These are phyloP conservation scores for Pyrrhoderma lamaoense DNA, from an alignment of 1,284 basidiomycete species.

Conservation along the genomic window DNA sequence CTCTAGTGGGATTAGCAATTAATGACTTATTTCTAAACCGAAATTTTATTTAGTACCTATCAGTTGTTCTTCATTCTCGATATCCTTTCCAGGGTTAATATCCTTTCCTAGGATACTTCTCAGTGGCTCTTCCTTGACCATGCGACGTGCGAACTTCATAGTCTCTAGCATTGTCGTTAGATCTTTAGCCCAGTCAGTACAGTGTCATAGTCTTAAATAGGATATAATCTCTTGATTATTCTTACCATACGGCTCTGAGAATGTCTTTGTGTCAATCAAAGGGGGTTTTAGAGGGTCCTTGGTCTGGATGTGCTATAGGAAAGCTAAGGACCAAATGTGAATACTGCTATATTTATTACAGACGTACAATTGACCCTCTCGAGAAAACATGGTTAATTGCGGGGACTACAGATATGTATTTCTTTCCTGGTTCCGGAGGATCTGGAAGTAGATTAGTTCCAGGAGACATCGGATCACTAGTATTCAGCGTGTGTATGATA, in stretches of 20 bases:
- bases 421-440: slow-evolving; percentile 17
- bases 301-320: slow-evolving; percentile 24
- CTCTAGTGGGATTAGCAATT: background rate
- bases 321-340: background rate
- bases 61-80: too few species aligned
- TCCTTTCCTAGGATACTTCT: slow-evolving; percentile 10
- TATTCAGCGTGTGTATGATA: background rate
- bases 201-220: background rate
- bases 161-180: slow-evolving; percentile 12
- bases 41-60: too few species aligned
- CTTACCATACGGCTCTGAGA: slow-evolving; percentile 19
- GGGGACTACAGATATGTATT: slow-evolving; percentile 15
- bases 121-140: slow-evolving; percentile 15
- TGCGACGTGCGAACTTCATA: slow-evolving; percentile 13
- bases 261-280: slow-evolving; percentile 31
- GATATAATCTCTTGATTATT: too few species aligned
- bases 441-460: background rate
- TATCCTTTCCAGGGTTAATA: too few species aligned
- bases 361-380: slow-evolving; percentile 27
- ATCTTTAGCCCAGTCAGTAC: background rate
- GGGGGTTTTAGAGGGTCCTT: slow-evolving; percentile 28
- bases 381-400: slow-evolving; percentile 19
- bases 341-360: background rate
- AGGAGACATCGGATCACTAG: background rate
- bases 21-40: too few species aligned